These are phyloP conservation scores for Ophiostoma himal-ulmi DNA, from an alignment of 2,329 filamentous ascomycete species.

Conservation along the genomic window DNA sequence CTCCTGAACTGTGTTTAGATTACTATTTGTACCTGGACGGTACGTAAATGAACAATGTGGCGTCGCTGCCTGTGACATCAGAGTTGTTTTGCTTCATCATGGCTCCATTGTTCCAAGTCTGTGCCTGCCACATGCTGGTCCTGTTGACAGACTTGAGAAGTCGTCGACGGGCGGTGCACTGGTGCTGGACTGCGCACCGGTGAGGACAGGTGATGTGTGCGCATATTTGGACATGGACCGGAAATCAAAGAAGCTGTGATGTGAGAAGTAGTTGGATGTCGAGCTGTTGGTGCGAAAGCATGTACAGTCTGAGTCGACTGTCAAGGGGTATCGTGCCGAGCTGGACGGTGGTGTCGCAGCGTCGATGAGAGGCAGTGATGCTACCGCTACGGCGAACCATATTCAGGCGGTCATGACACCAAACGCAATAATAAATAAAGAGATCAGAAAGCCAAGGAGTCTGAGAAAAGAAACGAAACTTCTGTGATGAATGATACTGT, in stretches of 20 bases:
- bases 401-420: neutral
- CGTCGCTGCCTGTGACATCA: neutral
- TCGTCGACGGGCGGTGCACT: neutral
- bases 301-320: neutral
- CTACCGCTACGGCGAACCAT: neutral
- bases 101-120: neutral
- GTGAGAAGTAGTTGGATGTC: neutral
- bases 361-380: neutral
- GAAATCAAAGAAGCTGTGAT: neutral
- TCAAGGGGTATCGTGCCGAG: neutral
- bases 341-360: neutral
- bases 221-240: neutral
- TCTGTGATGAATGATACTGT: neutral
- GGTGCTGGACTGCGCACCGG: neutral
- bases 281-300: neutral
- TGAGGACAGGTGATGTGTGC: neutral
- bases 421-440: neutral
- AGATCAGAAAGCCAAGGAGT: neutral
- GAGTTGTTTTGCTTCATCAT: neutral
- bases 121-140: neutral
- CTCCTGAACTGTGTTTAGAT: neutral
- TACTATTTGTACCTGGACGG: neutral
- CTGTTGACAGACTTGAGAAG: neutral
- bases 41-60: neutral
- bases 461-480: neutral